A percentile compares a stretch with the other conserved stretches of the same genome.
phyloP scores from a whole-genome alignment of 2,329 filamentous ascomycete species.

The Verticillium zaregamsianum region DNA sequence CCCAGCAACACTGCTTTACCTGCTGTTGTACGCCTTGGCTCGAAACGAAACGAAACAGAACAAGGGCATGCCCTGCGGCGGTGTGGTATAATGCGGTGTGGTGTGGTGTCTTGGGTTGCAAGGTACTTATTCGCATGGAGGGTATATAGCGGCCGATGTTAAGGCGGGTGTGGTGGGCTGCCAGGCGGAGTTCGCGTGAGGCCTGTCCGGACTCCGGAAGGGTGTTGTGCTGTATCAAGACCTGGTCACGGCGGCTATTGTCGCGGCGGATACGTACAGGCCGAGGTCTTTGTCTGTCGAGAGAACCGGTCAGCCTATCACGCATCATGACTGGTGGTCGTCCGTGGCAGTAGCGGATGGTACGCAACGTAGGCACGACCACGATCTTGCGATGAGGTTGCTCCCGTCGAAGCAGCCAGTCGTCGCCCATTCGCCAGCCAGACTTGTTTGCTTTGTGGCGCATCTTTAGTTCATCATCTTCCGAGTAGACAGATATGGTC shows the following conservation, averaged over 20 bases:
- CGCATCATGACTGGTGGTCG: no score
- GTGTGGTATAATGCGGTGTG: no score
- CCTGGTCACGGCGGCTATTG: neutral
- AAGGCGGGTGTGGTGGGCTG: neutral
- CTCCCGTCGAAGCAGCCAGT: no score
- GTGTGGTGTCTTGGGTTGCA: neutral
- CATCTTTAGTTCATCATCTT: no score
- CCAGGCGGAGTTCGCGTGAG: neutral
- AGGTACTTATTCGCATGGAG: neutral
- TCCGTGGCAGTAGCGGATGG: neutral
- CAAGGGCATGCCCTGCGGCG: neutral
- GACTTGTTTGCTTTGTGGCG: no score
- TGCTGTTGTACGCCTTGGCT: neutral
- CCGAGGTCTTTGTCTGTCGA: neutral
- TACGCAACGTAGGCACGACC: neutral
- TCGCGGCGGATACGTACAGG: neutral
- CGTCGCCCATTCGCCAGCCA: no score
- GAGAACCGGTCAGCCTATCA: neutral
- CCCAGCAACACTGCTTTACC: neutral
- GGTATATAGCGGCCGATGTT: neutral
- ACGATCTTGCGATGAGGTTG: no score
- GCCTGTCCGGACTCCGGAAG: neutral
- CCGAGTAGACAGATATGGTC: no score
- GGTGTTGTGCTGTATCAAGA: neutral
- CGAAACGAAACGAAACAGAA: neutral